These are phyloP conservation scores for Vanrija humicola DNA, from an alignment of 1,284 basidiomycete species.

Conservation along the genomic window DNA sequence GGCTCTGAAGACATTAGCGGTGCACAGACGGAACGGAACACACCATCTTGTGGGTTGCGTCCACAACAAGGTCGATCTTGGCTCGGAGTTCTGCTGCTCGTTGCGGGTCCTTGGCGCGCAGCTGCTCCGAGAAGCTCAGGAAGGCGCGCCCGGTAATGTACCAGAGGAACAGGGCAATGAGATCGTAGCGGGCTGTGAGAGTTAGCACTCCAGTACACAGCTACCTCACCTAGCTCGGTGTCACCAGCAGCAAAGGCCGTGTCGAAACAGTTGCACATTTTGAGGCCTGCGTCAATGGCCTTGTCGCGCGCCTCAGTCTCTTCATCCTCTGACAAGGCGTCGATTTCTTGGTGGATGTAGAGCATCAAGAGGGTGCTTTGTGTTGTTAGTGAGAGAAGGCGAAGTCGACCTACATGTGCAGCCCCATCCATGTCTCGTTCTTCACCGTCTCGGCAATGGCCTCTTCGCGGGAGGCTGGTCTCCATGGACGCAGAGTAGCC, in stretches of 20 bases:
- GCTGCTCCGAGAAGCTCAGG: slow-evolving; percentile 5
- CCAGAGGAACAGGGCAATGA: slow-evolving; percentile 12
- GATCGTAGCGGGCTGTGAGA: slow-evolving; percentile 16
- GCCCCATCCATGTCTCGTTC: slow-evolving; percentile 24
- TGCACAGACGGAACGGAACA: background rate
- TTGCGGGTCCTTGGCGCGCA: slow-evolving; percentile 8
- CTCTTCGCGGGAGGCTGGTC: slow-evolving; percentile 6
- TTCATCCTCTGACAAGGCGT: slow-evolving; percentile 10
- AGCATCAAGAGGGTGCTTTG: slow-evolving; percentile 16
- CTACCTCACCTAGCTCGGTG: slow-evolving; percentile 18
- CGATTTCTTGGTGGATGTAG: slow-evolving; percentile 29
- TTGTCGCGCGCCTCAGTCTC: slow-evolving; percentile 19
- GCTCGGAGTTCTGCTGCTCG: slow-evolving; percentile 4
- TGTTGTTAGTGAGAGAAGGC: background rate
- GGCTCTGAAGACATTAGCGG: background rate
- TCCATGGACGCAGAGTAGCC: slow-evolving; percentile 15
- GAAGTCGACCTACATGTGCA: slow-evolving; percentile 16
- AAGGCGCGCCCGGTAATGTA: slow-evolving; percentile 10
- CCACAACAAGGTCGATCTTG: slow-evolving; percentile 6
- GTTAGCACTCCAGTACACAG: background rate
- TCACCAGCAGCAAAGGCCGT: slow-evolving; percentile 20
- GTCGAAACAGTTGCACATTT: slow-evolving; percentile 22
- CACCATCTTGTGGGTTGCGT: slow-evolving; percentile 7
- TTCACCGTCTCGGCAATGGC: slow-evolving; percentile 7
- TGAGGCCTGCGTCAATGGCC: slow-evolving; percentile 20